Conservation (phyloP, 2,329 filamentous ascomycete genomes). For the Monilinia aucupariae region DNA sequence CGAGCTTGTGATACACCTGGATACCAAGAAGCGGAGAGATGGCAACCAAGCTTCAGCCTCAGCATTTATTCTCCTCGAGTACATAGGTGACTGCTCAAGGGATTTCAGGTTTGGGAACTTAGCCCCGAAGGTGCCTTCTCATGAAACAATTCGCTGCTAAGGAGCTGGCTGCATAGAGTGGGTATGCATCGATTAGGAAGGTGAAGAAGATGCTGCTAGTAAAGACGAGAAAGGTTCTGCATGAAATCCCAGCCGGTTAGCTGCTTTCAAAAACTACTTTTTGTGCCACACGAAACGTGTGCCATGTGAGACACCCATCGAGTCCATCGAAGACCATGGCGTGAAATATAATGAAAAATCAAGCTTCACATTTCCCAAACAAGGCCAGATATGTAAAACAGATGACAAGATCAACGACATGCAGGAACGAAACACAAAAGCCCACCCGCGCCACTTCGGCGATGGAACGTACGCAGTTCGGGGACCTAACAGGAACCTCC, state of each 20-base stretch:
- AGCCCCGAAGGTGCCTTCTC: conserved; percentile 66
- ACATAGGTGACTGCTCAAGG: background rate
- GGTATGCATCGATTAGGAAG: conserved; percentile 72
- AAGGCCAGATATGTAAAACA: conserved; percentile 11
- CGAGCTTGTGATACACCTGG: conserved; percentile 65
- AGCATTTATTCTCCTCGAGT: conserved; percentile 10
- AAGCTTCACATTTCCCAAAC: conserved; percentile 13
- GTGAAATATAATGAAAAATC: background rate
- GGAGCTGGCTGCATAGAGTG: conserved; percentile 67
- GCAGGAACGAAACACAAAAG: conserved; percentile 14
- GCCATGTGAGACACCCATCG: conserved; percentile 20
- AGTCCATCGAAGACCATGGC: conserved; percentile 5
- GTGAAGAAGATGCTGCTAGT: conserved; percentile 85
- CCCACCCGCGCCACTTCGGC: conserved; percentile 11
- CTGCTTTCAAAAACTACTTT: conserved; percentile 20
- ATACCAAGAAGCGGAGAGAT: conserved; percentile 71
- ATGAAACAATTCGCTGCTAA: conserved; percentile 80
- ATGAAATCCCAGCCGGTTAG: conserved; percentile 29
- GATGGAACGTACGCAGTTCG: conserved; percentile 17
- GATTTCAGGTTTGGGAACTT: conserved; percentile 17
- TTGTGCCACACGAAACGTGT: conserved; percentile 25
- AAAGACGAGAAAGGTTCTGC: conserved; percentile 70
- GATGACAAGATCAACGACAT: conserved; percentile 15
- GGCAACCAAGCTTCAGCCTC: conserved; percentile 42
- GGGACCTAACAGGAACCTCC: conserved; percentile 15